A percentile compares a stretch with the other conserved stretches of the same genome.
Evolutionary conservation across 1,284 basidiomycete species (phyloP).

Genomic region (Cerioporus squamosus): DNA sequence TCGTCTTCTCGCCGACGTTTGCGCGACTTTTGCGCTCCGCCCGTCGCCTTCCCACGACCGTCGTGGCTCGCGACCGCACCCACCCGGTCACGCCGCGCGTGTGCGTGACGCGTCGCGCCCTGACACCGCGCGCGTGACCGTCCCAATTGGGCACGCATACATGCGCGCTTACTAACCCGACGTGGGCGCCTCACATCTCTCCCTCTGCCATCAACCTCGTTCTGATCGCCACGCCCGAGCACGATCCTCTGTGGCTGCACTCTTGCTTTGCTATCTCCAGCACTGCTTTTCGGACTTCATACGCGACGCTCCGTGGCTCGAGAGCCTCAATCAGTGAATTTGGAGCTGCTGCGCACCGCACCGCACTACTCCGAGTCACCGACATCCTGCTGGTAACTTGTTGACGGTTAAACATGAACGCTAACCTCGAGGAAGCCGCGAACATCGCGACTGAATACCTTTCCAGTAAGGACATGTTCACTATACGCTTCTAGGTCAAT

Average conservation of each 20-base stretch:
- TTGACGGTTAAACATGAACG: constrained; percentile 24
- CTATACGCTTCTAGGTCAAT: background rate
- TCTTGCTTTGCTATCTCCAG: constrained; percentile 7
- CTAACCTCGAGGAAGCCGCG: constrained; percentile 70
- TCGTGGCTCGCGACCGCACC: constrained; percentile 2
- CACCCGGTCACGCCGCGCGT: constrained; percentile 4
- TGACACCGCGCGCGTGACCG: no score
- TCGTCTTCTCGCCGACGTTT: no score
- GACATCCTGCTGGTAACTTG: no score
- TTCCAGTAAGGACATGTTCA: constrained; percentile 47
- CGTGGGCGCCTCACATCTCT: constrained; percentile 8
- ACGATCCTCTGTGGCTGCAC: constrained; percentile 5
- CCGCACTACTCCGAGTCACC: background rate
- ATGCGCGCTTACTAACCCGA: background rate
- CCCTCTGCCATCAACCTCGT: constrained; percentile 19
- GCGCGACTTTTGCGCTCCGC: constrained; percentile 8
- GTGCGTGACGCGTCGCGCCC: constrained; percentile 15
- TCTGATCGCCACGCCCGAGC: constrained; percentile 14
- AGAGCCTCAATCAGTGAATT: constrained; percentile 2
- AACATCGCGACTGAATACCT: constrained; percentile 72
- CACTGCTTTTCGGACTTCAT: constrained; percentile 19
- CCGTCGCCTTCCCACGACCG: constrained; percentile 13
- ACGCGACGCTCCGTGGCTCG: constrained; percentile 2
- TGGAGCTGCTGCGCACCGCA: background rate
- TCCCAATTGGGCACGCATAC: background rate